Percentiles rank a stretch among this genome's conserved stretches.
Conservation (phyloP, 2,329 filamentous ascomycete genomes). For the Penicillium sp. region DNA sequence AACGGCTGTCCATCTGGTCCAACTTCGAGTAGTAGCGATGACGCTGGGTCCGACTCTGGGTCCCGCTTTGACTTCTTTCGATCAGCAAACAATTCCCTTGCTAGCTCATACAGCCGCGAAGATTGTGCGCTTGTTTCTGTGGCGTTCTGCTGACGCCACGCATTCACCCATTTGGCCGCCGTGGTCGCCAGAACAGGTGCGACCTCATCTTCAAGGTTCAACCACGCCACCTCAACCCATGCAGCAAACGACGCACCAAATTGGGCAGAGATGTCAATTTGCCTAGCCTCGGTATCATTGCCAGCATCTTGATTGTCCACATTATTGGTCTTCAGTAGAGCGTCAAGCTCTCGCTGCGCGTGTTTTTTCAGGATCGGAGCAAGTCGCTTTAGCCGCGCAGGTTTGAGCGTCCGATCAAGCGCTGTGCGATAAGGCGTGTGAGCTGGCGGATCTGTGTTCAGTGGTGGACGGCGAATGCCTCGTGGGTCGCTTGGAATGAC, state of each 20-base stretch:
- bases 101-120: slow-evolving; percentile 16
- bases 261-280: slow-evolving; percentile 17
- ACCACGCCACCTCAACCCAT: slow-evolving; percentile 22
- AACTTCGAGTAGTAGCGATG: slow-evolving; percentile 15
- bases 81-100: slow-evolving; percentile 15
- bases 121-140: slow-evolving; percentile 17
- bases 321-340: background rate
- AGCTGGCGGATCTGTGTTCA: slow-evolving; percentile 21
- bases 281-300: background rate
- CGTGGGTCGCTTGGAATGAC: slow-evolving; percentile 22
- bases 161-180: slow-evolving; percentile 22
- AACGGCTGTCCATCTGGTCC: slow-evolving; percentile 11
- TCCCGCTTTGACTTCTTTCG: slow-evolving; percentile 11
- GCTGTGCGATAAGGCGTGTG: slow-evolving; percentile 24
- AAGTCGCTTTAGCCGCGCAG: slow-evolving; percentile 15
- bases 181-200: slow-evolving; percentile 18
- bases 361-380: slow-evolving; percentile 10
- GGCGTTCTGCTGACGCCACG: slow-evolving; percentile 19
- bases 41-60: slow-evolving; percentile 19
- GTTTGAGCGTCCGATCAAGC: slow-evolving; percentile 18
- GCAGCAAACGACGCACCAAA: slow-evolving; percentile 20
- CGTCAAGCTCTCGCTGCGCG: slow-evolving; percentile 17
- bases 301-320: background rate
- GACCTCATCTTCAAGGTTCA: slow-evolving; percentile 19
- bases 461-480: slow-evolving; percentile 20